Conservation (phyloP, 495 filamentous ascomycete species). For the Penicillium parvum region DNA sequence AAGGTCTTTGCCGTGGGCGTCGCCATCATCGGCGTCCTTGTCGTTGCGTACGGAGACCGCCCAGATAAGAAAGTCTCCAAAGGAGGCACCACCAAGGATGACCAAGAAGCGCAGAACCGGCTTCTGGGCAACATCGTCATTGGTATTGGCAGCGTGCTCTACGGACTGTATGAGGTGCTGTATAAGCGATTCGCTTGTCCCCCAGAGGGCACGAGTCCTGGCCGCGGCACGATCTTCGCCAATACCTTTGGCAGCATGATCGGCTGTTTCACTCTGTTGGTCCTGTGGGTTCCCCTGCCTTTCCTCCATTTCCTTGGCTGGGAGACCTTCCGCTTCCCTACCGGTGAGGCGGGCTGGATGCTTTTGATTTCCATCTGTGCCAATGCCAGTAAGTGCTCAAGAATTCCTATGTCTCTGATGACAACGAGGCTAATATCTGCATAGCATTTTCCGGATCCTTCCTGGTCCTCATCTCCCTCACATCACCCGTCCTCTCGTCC, state of each 20-base stretch:
- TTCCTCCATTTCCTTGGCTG: slow-evolving; percentile 70
- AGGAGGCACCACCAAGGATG: slow-evolving; percentile 43
- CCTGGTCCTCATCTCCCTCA: slow-evolving; percentile 85
- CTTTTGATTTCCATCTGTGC: slow-evolving; percentile 73
- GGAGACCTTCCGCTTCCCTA: slow-evolving; percentile 79
- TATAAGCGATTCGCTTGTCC: slow-evolving; percentile 93
- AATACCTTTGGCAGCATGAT: slow-evolving; percentile 86
- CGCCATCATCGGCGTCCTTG: slow-evolving; percentile 81
- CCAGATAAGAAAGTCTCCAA: slow-evolving; percentile 46
- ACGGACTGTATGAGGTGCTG: slow-evolving; percentile 94
- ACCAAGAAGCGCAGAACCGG: slow-evolving; percentile 53
- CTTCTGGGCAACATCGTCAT: slow-evolving; percentile 86
- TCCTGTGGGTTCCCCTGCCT: slow-evolving; percentile 90
- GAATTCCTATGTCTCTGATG: background rate
- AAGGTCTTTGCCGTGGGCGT: slow-evolving; percentile 81
- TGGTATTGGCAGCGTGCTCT: slow-evolving; percentile 86
- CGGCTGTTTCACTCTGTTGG: slow-evolving; percentile 73
- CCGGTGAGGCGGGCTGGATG: slow-evolving; percentile 70
- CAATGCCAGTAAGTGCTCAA: slow-evolving; percentile 63
- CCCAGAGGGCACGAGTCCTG: slow-evolving; percentile 77
- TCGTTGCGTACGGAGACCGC: slow-evolving; percentile 86
- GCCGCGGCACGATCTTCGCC: slow-evolving; percentile 84
- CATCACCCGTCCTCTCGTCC: slow-evolving; percentile 83
- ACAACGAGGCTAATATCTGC: slow-evolving; percentile 5
- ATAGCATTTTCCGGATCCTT: slow-evolving; percentile 86